Evolutionary conservation across 148 eudicot genomes (phyloP).

Genomic region (Selenicereus undatus): DNA sequence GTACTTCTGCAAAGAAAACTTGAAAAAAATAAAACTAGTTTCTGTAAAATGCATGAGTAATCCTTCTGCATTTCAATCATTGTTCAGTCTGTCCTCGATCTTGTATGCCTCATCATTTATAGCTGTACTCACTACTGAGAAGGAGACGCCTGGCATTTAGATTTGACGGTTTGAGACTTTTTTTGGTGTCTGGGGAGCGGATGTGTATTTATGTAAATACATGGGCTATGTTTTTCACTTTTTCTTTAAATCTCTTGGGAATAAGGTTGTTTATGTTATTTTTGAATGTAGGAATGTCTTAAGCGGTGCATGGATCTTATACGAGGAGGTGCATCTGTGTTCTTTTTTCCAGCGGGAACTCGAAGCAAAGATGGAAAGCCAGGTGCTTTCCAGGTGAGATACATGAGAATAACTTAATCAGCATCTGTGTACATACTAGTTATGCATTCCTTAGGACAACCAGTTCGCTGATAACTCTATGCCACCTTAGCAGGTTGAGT

Average conservation of each 20-base stretch:
- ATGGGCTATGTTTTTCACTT: not conserved
- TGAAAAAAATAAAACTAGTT: no score
- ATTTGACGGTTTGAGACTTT: not conserved
- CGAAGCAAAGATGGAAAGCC: constrained; percentile 83
- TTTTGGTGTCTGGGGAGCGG: not conserved
- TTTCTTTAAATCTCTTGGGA: not conserved
- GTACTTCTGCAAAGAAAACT: no score
- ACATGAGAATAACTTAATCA: not conserved
- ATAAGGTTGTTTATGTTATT: not conserved
- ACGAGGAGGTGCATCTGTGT: constrained; percentile 82
- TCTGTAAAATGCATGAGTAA: no score
- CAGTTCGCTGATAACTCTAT: not conserved
- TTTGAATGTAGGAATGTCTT: constrained; percentile 64
- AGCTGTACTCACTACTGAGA: not conserved
- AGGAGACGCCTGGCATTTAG: not conserved
- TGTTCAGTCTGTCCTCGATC: no score
- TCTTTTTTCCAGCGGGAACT: constrained; percentile 96
- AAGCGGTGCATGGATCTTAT: constrained; percentile 80
- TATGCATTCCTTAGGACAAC: not conserved
- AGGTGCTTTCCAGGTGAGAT: constrained; percentile 84
- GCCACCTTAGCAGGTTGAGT: not conserved
- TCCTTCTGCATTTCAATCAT: no score
- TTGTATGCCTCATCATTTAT: not conserved
- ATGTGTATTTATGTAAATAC: not conserved
- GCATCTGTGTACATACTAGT: not conserved